phyloP scores from a whole-genome alignment of 75 land plant genomes.

The Sequoiadendron giganteum region DNA sequence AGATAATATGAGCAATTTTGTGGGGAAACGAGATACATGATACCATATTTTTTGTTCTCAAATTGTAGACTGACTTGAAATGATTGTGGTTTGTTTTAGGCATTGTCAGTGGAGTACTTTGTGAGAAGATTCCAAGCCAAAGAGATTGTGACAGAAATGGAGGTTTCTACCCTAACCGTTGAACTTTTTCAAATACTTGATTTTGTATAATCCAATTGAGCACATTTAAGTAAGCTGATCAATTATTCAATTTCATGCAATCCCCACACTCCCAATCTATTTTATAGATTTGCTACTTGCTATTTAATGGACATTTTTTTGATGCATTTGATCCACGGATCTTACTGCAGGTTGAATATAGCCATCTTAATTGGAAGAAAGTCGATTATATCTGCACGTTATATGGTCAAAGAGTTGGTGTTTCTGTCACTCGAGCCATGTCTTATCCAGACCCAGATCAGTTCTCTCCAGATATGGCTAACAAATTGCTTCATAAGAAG shows the following conservation, averaged over 20 bases:
- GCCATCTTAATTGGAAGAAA: constrained; percentile 46
- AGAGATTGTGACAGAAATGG: constrained; percentile 58
- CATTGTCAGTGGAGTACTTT: constrained; percentile 50
- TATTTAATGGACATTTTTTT: not conserved
- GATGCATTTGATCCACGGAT: not conserved
- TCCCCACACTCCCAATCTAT: not conserved
- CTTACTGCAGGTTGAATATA: constrained; percentile 28
- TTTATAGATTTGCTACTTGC: not conserved
- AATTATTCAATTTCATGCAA: not conserved
- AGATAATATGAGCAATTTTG: not conserved
- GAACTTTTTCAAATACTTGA: not conserved
- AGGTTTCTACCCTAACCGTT: constrained; percentile 16
- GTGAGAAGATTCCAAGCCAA: constrained; percentile 45
- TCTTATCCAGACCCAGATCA: constrained; percentile 42
- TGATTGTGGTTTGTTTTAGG: constrained; percentile 19
- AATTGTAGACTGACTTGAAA: not conserved
- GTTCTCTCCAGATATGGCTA: constrained; percentile 39
- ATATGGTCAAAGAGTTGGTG: constrained; percentile 53
- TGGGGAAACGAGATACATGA: not conserved
- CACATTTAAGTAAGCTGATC: not conserved
- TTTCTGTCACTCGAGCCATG: constrained; percentile 59
- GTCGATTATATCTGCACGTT: constrained; percentile 57
- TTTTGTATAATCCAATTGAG: not conserved
- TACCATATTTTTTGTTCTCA: not conserved
- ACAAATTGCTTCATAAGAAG: constrained; percentile 40